Percentiles rank a stretch among this genome's conserved stretches.
These are phyloP conservation scores for Tolypocladium nubicola DNA, from an alignment of 2,329 filamentous ascomycete species.

Conservation along the genomic window DNA sequence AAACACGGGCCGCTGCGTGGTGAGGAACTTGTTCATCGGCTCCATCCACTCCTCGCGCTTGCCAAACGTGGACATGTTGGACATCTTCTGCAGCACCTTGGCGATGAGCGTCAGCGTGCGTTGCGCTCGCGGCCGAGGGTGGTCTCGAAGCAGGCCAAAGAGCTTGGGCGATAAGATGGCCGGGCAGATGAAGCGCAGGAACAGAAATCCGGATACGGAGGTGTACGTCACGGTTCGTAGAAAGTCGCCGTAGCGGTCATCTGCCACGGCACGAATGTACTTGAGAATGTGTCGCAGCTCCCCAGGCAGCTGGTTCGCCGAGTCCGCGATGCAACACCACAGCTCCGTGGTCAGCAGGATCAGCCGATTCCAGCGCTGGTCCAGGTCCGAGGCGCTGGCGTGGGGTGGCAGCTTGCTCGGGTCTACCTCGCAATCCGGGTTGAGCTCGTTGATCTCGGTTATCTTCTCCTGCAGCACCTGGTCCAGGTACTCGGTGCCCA, in stretches of 20 bases:
- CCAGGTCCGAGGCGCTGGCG: constrained; percentile 54
- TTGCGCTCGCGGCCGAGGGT: constrained; percentile 72
- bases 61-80: constrained; percentile 84
- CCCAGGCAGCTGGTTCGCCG: constrained; percentile 64
- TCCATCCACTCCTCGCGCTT: constrained; percentile 99
- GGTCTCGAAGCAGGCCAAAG: constrained; percentile 74
- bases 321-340: constrained; percentile 73
- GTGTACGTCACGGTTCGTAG: constrained; percentile 83
- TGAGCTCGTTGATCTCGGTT: constrained; percentile 77
- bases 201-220: constrained; percentile 89
- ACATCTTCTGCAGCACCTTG: constrained; percentile 82
- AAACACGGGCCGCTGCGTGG: constrained; percentile 64
- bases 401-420: constrained; percentile 56
- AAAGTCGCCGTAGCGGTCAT: constrained; percentile 90
- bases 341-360: constrained; percentile 69
- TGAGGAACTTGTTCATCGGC: constrained; percentile 87
- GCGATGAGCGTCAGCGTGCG: constrained; percentile 85
- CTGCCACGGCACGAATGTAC: constrained; percentile 83
- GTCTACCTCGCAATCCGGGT: constrained; percentile 91
- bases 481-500: constrained; percentile 88
- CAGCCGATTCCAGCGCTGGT: constrained; percentile 73
- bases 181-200: constrained; percentile 89
- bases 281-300: constrained; percentile 81
- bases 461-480: constrained; percentile 80
- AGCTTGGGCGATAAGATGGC: constrained; percentile 94